Conservation (phyloP, 1,284 basidiomycete species). For the Ganoderma sinense region DNA sequence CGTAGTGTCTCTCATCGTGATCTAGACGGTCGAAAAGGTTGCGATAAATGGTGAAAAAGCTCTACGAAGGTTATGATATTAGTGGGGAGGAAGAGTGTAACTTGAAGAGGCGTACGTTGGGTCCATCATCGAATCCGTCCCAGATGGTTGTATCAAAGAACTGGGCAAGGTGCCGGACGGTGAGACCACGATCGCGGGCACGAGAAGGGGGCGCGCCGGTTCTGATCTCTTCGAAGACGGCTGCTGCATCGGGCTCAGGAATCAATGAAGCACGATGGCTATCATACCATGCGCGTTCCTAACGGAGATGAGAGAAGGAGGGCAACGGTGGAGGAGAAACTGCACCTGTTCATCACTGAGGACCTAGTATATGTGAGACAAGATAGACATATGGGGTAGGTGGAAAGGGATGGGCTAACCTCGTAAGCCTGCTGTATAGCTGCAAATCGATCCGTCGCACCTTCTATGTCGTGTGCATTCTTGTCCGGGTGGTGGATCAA, state of each 20-base stretch:
- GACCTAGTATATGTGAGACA: conserved; percentile 56
- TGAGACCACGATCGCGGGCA: conserved; percentile 81
- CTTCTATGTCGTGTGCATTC: conserved; percentile 84
- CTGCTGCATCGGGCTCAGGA: conserved; percentile 84
- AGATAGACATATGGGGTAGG: not conserved
- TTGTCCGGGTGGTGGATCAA: conserved; percentile 92
- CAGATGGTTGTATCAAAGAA: conserved; percentile 88
- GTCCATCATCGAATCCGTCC: conserved; percentile 73
- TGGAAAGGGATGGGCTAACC: conserved; percentile 48
- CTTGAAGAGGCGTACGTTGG: conserved; percentile 59
- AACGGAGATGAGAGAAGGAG: conserved; percentile 41
- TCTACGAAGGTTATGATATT: conserved; percentile 50
- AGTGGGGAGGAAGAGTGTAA: not conserved
- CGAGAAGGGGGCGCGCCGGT: conserved; percentile 74
- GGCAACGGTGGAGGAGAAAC: conserved; percentile 31
- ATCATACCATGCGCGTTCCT: conserved; percentile 99
- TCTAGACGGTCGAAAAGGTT: conserved; percentile 89
- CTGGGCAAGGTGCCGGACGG: conserved; percentile 81
- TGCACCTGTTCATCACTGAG: conserved; percentile 91
- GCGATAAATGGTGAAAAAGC: conserved; percentile 92
- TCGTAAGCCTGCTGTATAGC: conserved; percentile 95
- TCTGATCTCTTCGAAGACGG: conserved; percentile 86
- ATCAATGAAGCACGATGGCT: conserved; percentile 89
- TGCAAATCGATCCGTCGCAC: conserved; percentile 89
- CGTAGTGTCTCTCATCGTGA: conserved; percentile 79